phyloP scores from a whole-genome alignment of 129 eudicot genomes.

The Saussurea involucrata region DNA sequence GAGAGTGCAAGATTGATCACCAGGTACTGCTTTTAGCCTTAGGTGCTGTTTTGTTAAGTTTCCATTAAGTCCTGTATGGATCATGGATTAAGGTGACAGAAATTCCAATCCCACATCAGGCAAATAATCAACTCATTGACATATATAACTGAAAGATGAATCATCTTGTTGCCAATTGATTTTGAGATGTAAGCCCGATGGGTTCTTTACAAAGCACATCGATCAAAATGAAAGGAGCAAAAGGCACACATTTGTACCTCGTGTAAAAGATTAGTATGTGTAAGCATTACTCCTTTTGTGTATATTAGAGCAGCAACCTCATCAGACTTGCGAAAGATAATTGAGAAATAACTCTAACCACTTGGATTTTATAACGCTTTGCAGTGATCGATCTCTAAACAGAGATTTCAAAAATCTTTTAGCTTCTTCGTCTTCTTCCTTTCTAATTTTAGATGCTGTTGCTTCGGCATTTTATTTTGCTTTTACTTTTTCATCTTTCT shows the following conservation, averaged over 20 bases:
- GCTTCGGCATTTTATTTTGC: constrained; percentile 39
- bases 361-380: constrained; percentile 82
- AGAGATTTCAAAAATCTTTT: constrained; percentile 60
- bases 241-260: no score
- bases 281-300: no score
- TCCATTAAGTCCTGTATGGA: not conserved
- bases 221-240: no score
- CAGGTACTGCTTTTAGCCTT: constrained; percentile 55
- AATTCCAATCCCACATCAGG: no score
- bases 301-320: no score
- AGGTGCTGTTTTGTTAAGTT: not conserved
- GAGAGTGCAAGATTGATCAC: constrained; percentile 95
- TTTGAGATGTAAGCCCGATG: no score
- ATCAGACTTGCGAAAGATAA: constrained; percentile 5
- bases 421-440: constrained; percentile 63
- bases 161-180: no score
- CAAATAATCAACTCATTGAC: no score
- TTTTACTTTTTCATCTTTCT: constrained; percentile 50
- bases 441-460: constrained; percentile 27
- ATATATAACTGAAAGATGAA: no score
- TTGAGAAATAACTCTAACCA: constrained; percentile 41
- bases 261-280: no score
- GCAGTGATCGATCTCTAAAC: constrained; percentile 94
- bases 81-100: no score
- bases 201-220: no score